A percentile compares a stretch with the other conserved stretches of the same genome.
Evolutionary conservation across 2,329 filamentous ascomycete genomes (phyloP).

Genomic region (Phialocephala sp.): DNA sequence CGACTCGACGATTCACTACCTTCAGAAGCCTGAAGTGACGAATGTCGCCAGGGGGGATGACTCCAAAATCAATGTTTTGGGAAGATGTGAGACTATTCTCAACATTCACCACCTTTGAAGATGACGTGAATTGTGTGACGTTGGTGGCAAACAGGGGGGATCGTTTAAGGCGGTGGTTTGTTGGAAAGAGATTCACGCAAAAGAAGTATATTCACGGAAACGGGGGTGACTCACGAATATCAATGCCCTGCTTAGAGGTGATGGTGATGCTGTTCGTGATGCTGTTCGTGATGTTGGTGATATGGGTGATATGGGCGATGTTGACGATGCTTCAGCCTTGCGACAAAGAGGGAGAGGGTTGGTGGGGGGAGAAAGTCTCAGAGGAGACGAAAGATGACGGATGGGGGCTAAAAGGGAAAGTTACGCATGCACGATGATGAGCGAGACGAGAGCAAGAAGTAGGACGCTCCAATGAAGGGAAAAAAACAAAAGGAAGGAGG

Average conservation of each 20-base stretch:
- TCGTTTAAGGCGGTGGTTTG: background rate
- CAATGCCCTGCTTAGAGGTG: background rate
- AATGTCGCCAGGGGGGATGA: background rate
- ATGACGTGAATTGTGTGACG: background rate
- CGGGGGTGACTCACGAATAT: background rate
- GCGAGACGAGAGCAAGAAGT: background rate
- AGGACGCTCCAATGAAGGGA: background rate
- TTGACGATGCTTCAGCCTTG: background rate
- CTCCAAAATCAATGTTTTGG: background rate
- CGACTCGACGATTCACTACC: too few relatives aligned
- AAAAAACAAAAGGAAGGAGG: background rate
- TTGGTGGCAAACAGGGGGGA: too few relatives aligned
- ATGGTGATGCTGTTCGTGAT: conserved; percentile 1
- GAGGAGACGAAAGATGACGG: conserved; percentile 8
- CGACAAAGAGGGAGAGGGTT: background rate
- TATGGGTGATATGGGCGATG: too few relatives aligned
- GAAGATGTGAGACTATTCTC: background rate
- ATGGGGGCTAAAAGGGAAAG: background rate
- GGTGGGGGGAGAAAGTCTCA: conserved; percentile 2
- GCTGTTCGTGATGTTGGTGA: background rate
- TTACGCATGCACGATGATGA: background rate
- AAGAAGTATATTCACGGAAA: background rate
- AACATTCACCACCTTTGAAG: background rate
- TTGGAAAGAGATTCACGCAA: background rate
- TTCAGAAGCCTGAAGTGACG: background rate